phyloP scores from a whole-genome alignment of 768 basidiomycete species.

The Chalciporus chontae region DNA sequence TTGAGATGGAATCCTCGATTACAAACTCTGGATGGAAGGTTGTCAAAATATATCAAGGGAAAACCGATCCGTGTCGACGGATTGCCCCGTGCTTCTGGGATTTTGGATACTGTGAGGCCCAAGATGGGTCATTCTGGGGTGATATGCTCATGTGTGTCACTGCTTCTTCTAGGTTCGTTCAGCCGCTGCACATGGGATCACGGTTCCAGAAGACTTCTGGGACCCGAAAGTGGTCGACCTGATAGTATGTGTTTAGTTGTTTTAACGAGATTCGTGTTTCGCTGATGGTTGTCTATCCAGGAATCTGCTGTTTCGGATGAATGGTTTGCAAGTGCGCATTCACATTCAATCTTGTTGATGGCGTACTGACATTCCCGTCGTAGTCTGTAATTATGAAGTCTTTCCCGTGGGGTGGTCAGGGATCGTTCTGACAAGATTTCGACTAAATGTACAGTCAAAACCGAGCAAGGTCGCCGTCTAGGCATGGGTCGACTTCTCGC shows the following conservation, averaged over 20 bases:
- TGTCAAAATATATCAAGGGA: conserved; percentile 69
- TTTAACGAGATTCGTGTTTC: neutral
- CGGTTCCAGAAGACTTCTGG: conserved; percentile 68
- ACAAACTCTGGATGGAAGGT: conserved; percentile 54
- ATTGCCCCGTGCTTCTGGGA: conserved; percentile 68
- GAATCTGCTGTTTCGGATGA: conserved; percentile 73
- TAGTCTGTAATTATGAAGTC: conserved; percentile 23
- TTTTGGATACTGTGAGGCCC: conserved; percentile 62
- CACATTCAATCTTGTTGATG: neutral
- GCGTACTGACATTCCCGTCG: conserved; percentile 5
- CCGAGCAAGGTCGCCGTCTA: conserved; percentile 68
- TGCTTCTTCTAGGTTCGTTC: conserved; percentile 53
- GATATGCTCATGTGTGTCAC: neutral
- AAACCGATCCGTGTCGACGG: conserved; percentile 73
- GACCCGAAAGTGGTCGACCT: conserved; percentile 56
- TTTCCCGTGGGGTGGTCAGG: neutral
- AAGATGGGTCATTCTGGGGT: neutral
- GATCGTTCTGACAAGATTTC: conserved; percentile 1
- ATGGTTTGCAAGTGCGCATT: conserved; percentile 63
- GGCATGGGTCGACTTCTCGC: conserved; percentile 75
- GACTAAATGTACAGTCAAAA: conserved; percentile 49
- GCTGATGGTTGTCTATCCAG: conserved; percentile 29
- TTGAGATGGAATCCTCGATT: conserved; percentile 59
- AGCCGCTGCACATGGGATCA: conserved; percentile 65
- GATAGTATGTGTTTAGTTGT: conserved; percentile 42